Percentiles rank a stretch among this genome's conserved stretches.
Evolutionary conservation across 768 basidiomycete genomes (phyloP).

Genomic region (Clitopilus hobsonii): DNA sequence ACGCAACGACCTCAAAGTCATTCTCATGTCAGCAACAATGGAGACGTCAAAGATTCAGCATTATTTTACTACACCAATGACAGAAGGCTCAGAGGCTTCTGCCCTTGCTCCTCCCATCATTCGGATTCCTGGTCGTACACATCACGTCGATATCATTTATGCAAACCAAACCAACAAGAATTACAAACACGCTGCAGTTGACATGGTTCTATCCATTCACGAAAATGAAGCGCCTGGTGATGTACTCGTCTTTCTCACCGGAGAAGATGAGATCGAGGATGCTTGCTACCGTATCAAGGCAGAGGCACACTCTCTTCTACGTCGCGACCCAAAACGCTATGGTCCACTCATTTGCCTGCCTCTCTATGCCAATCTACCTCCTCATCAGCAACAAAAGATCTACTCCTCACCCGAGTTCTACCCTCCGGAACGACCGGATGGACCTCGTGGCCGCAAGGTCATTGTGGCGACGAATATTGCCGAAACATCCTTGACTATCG

Average conservation of each 20-base stretch:
- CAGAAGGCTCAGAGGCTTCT: conserved; percentile 95
- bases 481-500: conserved; percentile 95
- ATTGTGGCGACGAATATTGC: conserved; percentile 97
- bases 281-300: conserved; percentile 88
- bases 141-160: conserved; percentile 94
- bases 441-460: conserved; percentile 88
- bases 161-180: conserved; percentile 90
- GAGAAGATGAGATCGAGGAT: conserved; percentile 98
- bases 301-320: conserved; percentile 80
- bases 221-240: conserved; percentile 92
- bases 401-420: conserved; percentile 72
- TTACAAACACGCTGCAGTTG: conserved; percentile 95
- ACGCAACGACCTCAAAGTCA: conserved; percentile 89
- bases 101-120: conserved; percentile 53
- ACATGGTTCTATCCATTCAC: conserved; percentile 95
- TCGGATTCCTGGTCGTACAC: conserved; percentile 89
- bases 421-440: conserved; percentile 57
- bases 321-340: conserved; percentile 44
- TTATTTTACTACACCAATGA: too few relatives aligned
- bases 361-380: conserved; percentile 91
- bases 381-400: conserved; percentile 84
- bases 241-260: conserved; percentile 91
- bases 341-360: conserved; percentile 81
- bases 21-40: conserved; percentile 97
- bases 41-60: too few relatives aligned